Percentiles rank a stretch among this genome's conserved stretches.
Evolutionary conservation across 2,329 filamentous ascomycete genomes (phyloP).

Genomic region (Phoma sp.): DNA sequence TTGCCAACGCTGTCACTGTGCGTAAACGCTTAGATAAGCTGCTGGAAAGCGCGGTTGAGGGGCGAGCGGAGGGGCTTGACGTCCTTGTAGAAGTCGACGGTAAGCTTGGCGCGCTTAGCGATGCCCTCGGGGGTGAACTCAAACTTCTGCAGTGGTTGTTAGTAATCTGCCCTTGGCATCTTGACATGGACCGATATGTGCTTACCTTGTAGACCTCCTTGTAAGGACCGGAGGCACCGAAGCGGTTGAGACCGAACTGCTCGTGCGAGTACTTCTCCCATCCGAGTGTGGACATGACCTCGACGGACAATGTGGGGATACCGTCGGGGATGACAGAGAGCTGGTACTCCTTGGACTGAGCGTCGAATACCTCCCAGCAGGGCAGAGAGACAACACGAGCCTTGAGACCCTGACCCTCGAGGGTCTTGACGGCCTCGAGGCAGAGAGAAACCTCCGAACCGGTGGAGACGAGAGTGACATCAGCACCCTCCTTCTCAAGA

Average conservation of each 20-base stretch:
- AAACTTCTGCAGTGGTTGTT: conserved; percentile 79
- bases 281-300: conserved; percentile 96
- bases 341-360: conserved; percentile 92
- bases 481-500: conserved; percentile 81
- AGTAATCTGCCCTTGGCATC: conserved; percentile 6
- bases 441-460: conserved; percentile 95
- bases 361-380: conserved; percentile 96
- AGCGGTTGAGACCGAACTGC: conserved; percentile 99
- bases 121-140: conserved; percentile 98
- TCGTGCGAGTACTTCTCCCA: conserved; percentile 99
- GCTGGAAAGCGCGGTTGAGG: conserved; percentile 96
- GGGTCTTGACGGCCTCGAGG: conserved; percentile 88
- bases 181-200: not conserved
- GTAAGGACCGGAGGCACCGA: conserved; percentile 96
- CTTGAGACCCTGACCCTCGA: conserved; percentile 84
- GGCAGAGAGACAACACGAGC: conserved; percentile 94
- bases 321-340: conserved; percentile 92
- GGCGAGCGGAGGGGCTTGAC: conserved; percentile 87
- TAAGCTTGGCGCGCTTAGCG: conserved; percentile 89
- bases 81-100: conserved; percentile 97
- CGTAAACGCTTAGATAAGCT: conserved; percentile 74
- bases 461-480: conserved; percentile 89
- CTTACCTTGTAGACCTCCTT: conserved; percentile 91
- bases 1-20: not conserved
- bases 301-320: conserved; percentile 89